Percentiles rank a stretch among this genome's conserved stretches.
phyloP scores from a whole-genome alignment of 768 basidiomycete genomes.

The Hypholoma sublateritium region DNA sequence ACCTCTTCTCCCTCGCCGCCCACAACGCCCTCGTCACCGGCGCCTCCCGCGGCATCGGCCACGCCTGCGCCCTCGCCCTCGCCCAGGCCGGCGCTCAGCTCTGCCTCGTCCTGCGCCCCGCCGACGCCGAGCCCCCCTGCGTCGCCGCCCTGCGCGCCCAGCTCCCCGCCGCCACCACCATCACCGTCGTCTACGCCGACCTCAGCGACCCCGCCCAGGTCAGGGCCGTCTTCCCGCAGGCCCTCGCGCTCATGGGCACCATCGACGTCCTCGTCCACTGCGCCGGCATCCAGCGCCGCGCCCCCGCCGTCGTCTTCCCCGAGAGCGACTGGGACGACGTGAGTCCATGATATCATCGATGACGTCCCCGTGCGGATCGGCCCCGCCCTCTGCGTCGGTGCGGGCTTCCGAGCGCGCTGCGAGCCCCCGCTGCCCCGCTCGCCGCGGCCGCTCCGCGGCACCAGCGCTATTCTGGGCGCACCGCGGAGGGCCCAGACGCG shows the following conservation, averaged over 20 bases:
- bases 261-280: slow-evolving; percentile 72
- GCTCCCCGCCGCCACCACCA: slow-evolving; percentile 8
- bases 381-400: background rate
- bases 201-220: slow-evolving; percentile 19
- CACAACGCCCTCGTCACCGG: slow-evolving; percentile 80
- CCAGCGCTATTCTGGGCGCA: too few species aligned
- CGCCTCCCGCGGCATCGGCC: slow-evolving; percentile 67
- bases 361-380: background rate
- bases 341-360: slow-evolving; percentile 20
- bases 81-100: slow-evolving; percentile 50
- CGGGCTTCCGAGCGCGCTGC: background rate
- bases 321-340: slow-evolving; percentile 73
- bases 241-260: slow-evolving; percentile 43
- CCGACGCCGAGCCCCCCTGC: slow-evolving; percentile 5
- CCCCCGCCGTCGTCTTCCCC: slow-evolving; percentile 60
- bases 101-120: slow-evolving; percentile 41
- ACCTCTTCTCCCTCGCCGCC: slow-evolving; percentile 67
- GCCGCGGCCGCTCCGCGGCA: background rate
- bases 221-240: slow-evolving; percentile 31
- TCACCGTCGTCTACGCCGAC: slow-evolving; percentile 1
- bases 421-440: background rate
- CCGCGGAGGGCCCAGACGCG: too few species aligned
- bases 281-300: slow-evolving; percentile 60
- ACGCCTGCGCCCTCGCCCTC: slow-evolving; percentile 47
- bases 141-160: background rate